These are phyloP conservation scores for Pythium plurisporium DNA, from an alignment of 352 stramenopile species.

Conservation along the genomic window DNA sequence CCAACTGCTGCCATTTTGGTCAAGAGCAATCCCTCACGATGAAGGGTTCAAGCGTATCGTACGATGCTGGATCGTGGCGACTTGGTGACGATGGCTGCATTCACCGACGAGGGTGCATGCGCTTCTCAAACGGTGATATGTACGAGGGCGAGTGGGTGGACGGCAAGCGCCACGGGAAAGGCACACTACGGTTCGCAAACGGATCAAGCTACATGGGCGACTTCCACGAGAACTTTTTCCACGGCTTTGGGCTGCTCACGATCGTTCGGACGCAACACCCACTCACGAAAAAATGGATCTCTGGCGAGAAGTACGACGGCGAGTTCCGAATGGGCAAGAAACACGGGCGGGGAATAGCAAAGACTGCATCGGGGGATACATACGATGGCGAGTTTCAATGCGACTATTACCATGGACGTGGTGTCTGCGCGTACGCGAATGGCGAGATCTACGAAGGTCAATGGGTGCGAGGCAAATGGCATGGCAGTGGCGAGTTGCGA, in stretches of 20 bases:
- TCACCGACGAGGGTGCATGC: conserved; percentile 60
- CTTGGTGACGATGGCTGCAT: conserved; percentile 70
- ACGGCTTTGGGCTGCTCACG: conserved; percentile 58
- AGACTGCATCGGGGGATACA: conserved; percentile 31
- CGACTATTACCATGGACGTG: conserved; percentile 50
- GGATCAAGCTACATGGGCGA: conserved; percentile 41
- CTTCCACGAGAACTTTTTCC: conserved; percentile 50
- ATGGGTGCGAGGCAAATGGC: conserved; percentile 52
- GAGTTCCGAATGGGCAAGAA: conserved; percentile 47
- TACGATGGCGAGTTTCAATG: conserved; percentile 54
- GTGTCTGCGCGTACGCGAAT: conserved; percentile 49
- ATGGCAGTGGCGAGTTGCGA: conserved; percentile 49
- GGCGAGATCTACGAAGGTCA: conserved; percentile 70
- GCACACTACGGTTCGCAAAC: conserved; percentile 43
- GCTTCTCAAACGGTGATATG: conserved; percentile 68
- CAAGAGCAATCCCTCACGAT: no score
- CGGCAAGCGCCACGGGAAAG: conserved; percentile 65
- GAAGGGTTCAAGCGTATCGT: conserved; percentile 31
- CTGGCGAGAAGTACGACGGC: conserved; percentile 62
- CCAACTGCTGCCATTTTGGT: not conserved
- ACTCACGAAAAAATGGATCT: conserved; percentile 57
- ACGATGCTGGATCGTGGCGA: conserved; percentile 64
- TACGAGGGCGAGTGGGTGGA: conserved; percentile 87
- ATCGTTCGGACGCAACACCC: conserved; percentile 50
- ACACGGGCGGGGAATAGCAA: conserved; percentile 47